Evolutionary conservation across 768 basidiomycete species (phyloP), one percentile per base, ranked within the genome.

Genomic region (Suillus discolor): DNA sequence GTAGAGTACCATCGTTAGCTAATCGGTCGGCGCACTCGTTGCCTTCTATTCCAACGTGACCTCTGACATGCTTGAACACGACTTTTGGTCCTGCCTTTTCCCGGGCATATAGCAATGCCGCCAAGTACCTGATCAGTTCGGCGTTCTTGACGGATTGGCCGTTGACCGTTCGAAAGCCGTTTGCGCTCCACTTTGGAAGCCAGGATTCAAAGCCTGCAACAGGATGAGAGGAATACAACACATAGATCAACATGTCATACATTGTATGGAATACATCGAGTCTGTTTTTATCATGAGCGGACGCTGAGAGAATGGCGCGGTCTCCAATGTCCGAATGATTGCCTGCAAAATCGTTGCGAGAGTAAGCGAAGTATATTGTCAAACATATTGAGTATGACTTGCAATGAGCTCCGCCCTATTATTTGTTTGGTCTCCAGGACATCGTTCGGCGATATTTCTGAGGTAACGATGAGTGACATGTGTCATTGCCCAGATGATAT

Each of bases 351-450:
- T 36, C 8, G 51, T 55, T 62, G 25, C 15, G 62, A 41, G 34
- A 49, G 63, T 15, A 41, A 64, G 16, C 66, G 3, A 4, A 49
- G 60, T 25, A 38, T 51, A n/a, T 41, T 45, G 25, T 55, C 47
- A n/a, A 25, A 41, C 65, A 49, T 20, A 65, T 28, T 42, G 36
- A 34, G 44, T 7, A 63, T 28, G 45, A 53, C 77, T 64, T 15
- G 93, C 96, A 63, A 95, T 87, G 39, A 97, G 82, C 74, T 97
- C 96, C 13, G 94, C 96, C 36, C 94, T 80, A 66, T 95, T 94
- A 73, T 96, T 96, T 2, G 93, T 94, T 72, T 94, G 93, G 63
- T 79, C 83, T 4, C 93, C 93, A 4, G 92, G 92, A 75, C 91
- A 93, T 42, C 92, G 82, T 74, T 96, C 94, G 2, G 89, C 83